phyloP scores from a whole-genome alignment of 768 basidiomycete species.

The Candolleomyces aberdarensis region DNA sequence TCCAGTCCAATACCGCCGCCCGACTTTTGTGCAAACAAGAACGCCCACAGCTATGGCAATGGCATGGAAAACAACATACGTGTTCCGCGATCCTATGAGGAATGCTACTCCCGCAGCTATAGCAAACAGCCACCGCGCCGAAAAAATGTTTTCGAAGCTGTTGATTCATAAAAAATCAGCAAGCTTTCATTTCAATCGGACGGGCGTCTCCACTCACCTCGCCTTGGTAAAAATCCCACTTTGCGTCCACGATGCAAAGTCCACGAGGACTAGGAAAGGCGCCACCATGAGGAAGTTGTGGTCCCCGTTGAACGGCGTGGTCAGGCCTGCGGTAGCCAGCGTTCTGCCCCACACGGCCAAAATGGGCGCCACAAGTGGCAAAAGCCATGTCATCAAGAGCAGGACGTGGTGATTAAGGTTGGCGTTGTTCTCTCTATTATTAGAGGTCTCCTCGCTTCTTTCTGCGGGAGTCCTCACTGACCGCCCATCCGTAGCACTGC shows the following conservation, averaged over 20 bases:
- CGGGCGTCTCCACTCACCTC: conserved; percentile 16
- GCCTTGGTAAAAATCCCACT: conserved; percentile 41
- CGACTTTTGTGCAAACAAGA: conserved; percentile 45
- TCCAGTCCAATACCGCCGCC: conserved; percentile 50
- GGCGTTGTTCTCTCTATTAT: conserved; percentile 28
- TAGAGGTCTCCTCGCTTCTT: neutral
- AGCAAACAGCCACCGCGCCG: conserved; percentile 53
- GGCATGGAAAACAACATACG: conserved; percentile 64
- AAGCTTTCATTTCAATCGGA: neutral
- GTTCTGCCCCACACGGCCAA: conserved; percentile 91
- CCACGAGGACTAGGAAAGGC: conserved; percentile 63
- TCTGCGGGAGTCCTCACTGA: conserved; percentile 6
- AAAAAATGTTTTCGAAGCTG: conserved; percentile 39
- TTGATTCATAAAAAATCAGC: conserved; percentile 10
- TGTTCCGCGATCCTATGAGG: conserved; percentile 61
- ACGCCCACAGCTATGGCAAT: conserved; percentile 47
- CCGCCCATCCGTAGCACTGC: conserved; percentile 2
- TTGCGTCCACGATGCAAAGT: conserved; percentile 53
- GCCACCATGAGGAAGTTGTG: conserved; percentile 65
- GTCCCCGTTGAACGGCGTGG: conserved; percentile 79
- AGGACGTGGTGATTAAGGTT: conserved; percentile 61
- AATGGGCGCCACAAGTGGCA: conserved; percentile 75
- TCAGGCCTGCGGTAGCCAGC: conserved; percentile 72
- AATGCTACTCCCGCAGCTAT: conserved; percentile 53
- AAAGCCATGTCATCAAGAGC: conserved; percentile 74